Percentiles rank a stretch among this genome's conserved stretches.
Conservation (phyloP, 345 rosid species). For the Boechera stricta region DNA sequence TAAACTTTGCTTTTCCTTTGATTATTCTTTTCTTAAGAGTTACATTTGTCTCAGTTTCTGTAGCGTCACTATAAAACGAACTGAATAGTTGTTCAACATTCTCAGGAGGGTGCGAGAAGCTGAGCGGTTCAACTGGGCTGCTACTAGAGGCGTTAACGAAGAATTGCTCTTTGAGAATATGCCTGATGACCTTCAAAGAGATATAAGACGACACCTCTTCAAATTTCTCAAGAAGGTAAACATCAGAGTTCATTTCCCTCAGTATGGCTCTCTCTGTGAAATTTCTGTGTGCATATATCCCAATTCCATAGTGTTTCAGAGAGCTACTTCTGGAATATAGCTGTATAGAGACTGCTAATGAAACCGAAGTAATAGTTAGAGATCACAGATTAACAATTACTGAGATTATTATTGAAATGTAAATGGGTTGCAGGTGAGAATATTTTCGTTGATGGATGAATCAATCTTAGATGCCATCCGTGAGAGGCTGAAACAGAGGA, state of each 20-base stretch:
- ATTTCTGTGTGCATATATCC: background rate
- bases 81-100: constrained; percentile 10
- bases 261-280: background rate
- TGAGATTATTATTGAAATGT: background rate
- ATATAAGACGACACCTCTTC: constrained; percentile 89
- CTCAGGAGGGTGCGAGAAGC: constrained; percentile 79
- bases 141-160: constrained; percentile 90
- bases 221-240: constrained; percentile 75
- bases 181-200: constrained; percentile 91
- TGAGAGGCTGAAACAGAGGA: constrained; percentile 74
- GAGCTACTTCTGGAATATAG: background rate
- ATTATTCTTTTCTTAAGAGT: background rate
- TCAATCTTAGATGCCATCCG: constrained; percentile 71
- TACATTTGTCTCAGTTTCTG: constrained; percentile 13
- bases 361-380: constrained; percentile 4
- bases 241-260: constrained; percentile 19
- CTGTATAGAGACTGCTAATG: constrained; percentile 3
- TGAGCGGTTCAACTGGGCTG: constrained; percentile 87
- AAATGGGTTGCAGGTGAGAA: constrained; percentile 64
- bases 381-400: background rate
- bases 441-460: constrained; percentile 75
- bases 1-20: constrained; percentile 7
- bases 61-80: constrained; percentile 10
- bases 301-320: background rate
- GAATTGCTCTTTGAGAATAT: constrained; percentile 68